phyloP scores from a whole-genome alignment of 1,284 basidiomycete species.

The Malassezia sympodialis region DNA sequence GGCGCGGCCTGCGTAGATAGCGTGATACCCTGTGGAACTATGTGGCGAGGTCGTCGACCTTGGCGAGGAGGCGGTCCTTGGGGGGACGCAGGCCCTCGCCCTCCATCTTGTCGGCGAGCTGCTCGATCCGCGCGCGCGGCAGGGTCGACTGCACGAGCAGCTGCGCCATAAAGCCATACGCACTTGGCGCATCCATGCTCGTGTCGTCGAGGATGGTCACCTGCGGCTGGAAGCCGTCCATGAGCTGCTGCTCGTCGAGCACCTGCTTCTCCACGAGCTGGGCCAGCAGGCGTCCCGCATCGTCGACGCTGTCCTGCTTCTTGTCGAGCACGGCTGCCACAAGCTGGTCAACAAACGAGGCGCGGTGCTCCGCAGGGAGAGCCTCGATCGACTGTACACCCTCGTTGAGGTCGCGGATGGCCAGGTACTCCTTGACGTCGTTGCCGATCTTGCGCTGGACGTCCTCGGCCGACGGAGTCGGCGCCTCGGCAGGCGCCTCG shows the following conservation, averaged over 20 bases:
- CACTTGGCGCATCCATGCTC: constrained; percentile 76
- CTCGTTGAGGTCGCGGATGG: constrained; percentile 64
- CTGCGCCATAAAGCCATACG: constrained; percentile 63
- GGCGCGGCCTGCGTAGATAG: not conserved
- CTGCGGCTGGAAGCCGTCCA: constrained; percentile 57
- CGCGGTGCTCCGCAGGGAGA: constrained; percentile 59
- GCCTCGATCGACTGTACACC: constrained; percentile 67
- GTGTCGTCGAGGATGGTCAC: constrained; percentile 74
- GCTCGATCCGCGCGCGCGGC: constrained; percentile 36
- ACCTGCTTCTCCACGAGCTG: constrained; percentile 27
- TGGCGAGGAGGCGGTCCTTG: constrained; percentile 43
- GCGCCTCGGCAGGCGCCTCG: constrained; percentile 47
- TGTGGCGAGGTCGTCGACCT: constrained; percentile 24
- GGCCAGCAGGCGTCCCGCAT: constrained; percentile 41
- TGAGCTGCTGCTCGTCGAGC: constrained; percentile 54
- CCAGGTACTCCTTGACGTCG: constrained; percentile 52
- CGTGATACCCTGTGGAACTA: constrained; percentile 1
- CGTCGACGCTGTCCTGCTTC: constrained; percentile 71
- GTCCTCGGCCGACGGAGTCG: constrained; percentile 55
- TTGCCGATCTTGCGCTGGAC: constrained; percentile 64
- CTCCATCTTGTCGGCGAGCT: constrained; percentile 37
- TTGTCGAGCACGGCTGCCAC: constrained; percentile 63
- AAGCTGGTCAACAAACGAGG: constrained; percentile 63
- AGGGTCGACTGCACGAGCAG: constrained; percentile 29
- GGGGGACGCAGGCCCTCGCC: constrained; percentile 44